Evolutionary conservation across 2,329 filamentous ascomycete genomes (phyloP), one percentile per base, ranked within the genome.

Genomic region (Sphaerulina musiva): DNA sequence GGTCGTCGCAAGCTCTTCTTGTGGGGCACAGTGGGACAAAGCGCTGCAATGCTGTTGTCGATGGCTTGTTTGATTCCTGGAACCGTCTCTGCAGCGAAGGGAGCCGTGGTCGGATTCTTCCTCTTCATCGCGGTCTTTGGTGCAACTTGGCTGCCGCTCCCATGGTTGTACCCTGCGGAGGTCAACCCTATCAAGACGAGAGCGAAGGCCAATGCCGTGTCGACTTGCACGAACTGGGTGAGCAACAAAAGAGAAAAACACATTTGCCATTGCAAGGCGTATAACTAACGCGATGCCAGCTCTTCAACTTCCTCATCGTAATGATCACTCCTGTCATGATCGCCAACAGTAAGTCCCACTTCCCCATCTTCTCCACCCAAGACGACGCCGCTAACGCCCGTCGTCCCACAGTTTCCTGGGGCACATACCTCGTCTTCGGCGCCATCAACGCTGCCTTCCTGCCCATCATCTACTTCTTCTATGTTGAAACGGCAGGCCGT

Each of bases 81-180:
- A 39, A 58, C 56, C 14, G 38, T 46, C 7, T 17, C 46, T n/a
- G 51, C 45, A 1, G 46, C 53, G 8, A 53, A 53, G 23, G 53
- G 48, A 40, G 75, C 76, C 0, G 74, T 77, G 10, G 82, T 85
- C 2, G 83, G 83, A 53, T 58, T 86, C 11, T 86, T 86, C 70
- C 77, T 81, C 3, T 86, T 85, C 69, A 86, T 86, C 62, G 81
- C 81, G 3, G 82, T 81, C 51, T 86, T 86, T 59, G 83, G 82
- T 42, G 81, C 81, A 0, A 81, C 77, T 8, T 59, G 56, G 55
- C 48, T 64, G 2, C 58, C 62, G 14, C 46, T 63, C 12, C 61
- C 61, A 1, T 63, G 59, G 58, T 42, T 63, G 14, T 63, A 63
- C 43, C 61, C 61, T 32, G 56, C 61, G 6, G 61, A 63, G 45